Conservation (phyloP, 768 basidiomycete genomes). For the Asterophora lycoperdoides region DNA sequence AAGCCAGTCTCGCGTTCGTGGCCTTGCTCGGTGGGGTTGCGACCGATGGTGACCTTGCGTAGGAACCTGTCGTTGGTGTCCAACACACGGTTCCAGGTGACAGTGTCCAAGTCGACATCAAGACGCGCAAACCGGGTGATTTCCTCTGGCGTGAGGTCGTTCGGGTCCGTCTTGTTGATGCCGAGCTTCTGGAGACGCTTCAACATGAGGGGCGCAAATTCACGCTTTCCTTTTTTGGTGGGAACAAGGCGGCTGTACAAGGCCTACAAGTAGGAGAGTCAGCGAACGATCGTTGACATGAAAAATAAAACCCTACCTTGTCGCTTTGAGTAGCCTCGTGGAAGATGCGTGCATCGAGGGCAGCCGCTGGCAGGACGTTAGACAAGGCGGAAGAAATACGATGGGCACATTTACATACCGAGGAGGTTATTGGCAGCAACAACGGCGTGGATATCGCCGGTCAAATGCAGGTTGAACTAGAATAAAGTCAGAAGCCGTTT, state of each 20-base stretch:
- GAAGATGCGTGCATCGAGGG: slow-evolving; percentile 95
- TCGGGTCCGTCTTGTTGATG: slow-evolving; percentile 90
- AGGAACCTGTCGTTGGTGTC: slow-evolving; percentile 98
- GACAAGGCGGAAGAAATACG: not conserved
- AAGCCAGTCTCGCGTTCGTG: slow-evolving; percentile 88
- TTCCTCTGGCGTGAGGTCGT: slow-evolving; percentile 90
- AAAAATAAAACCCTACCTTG: slow-evolving; percentile 46
- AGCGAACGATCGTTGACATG: not conserved
- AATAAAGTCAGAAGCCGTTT: not conserved
- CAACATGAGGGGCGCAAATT: slow-evolving; percentile 94
- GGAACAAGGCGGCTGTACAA: slow-evolving; percentile 92
- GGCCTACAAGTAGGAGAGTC: slow-evolving; percentile 37
- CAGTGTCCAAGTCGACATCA: slow-evolving; percentile 84
- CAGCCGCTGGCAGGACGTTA: slow-evolving; percentile 60
- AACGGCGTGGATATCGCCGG: slow-evolving; percentile 97
- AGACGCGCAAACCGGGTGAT: slow-evolving; percentile 85
- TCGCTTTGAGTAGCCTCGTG: slow-evolving; percentile 95
- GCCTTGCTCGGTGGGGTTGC: slow-evolving; percentile 84
- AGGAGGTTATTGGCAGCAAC: slow-evolving; percentile 96
- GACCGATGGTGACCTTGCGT: slow-evolving; percentile 91
- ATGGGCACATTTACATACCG: slow-evolving; percentile 40
- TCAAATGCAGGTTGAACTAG: slow-evolving; percentile 93
- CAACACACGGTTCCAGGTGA: slow-evolving; percentile 97
- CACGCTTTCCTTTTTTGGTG: slow-evolving; percentile 87
- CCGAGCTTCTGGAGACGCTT: slow-evolving; percentile 93